Conservation (phyloP, 2,329 filamentous ascomycete genomes). For the Elsinoe ampelina region DNA sequence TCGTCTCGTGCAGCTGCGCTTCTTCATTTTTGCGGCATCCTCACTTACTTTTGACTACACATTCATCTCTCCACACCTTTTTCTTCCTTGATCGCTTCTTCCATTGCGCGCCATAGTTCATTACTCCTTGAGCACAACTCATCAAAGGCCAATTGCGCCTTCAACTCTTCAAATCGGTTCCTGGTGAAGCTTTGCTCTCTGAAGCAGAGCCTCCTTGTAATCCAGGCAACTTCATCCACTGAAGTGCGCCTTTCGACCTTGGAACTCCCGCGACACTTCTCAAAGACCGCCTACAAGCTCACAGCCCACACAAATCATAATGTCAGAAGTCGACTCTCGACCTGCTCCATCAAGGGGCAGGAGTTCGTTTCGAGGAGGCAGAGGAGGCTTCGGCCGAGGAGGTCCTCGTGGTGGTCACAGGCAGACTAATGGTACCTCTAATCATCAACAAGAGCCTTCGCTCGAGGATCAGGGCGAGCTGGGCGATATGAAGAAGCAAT, state of each 20-base stretch:
- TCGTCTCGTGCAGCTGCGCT: slow-evolving; percentile 2
- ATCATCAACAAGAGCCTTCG: slow-evolving; percentile 48
- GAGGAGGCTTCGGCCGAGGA: slow-evolving; percentile 54
- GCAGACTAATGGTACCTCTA: slow-evolving; percentile 62
- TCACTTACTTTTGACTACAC: not conserved
- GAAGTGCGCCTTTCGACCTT: not conserved
- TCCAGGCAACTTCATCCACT: not conserved
- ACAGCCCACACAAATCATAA: slow-evolving; percentile 35
- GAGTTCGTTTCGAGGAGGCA: slow-evolving; percentile 79
- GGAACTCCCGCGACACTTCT: not conserved
- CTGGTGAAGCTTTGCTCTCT: slow-evolving; percentile 9
- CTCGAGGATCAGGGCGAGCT: slow-evolving; percentile 81
- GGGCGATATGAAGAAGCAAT: slow-evolving; percentile 83
- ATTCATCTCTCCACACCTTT: not conserved
- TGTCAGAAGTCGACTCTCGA: slow-evolving; percentile 92
- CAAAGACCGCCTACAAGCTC: not conserved
- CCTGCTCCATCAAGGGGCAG: slow-evolving; percentile 76
- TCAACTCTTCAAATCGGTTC: not conserved
- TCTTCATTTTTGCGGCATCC: slow-evolving; percentile 8
- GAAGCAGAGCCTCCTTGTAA: not conserved
- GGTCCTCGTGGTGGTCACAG: slow-evolving; percentile 35
- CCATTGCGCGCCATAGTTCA: not conserved
- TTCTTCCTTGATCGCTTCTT: not conserved
- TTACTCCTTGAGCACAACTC: not conserved
- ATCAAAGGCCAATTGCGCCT: slow-evolving; percentile 9